Conservation (phyloP, 2,329 filamentous ascomycete species). For the Cordyceps farinosa region DNA sequence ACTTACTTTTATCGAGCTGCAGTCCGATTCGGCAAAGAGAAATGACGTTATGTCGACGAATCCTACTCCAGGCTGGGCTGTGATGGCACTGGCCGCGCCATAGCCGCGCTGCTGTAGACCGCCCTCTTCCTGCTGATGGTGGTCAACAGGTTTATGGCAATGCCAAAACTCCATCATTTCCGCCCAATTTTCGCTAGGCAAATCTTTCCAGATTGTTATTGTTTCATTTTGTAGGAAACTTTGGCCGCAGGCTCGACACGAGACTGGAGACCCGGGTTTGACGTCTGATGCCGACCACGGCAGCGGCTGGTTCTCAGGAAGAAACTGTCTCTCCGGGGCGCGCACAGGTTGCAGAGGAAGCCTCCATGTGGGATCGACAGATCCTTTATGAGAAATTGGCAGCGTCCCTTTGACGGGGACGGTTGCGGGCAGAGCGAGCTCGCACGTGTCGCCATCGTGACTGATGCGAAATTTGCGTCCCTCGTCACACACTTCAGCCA, state of each 20-base stretch:
- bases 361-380: slow-evolving; percentile 48
- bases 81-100: slow-evolving; percentile 72
- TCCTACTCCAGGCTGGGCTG: slow-evolving; percentile 62
- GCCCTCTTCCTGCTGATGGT: slow-evolving; percentile 36
- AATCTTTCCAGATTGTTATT: slow-evolving; percentile 73
- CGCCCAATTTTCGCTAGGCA: slow-evolving; percentile 96
- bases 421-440: slow-evolving; percentile 42
- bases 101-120: slow-evolving; percentile 68
- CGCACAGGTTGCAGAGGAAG: slow-evolving; percentile 39
- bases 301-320: slow-evolving; percentile 37
- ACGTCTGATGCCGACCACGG: slow-evolving; percentile 58
- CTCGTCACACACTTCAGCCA: slow-evolving; percentile 41
- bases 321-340: slow-evolving; percentile 26
- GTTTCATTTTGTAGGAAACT: slow-evolving; percentile 35
- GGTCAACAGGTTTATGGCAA: slow-evolving; percentile 83
- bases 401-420: slow-evolving; percentile 35
- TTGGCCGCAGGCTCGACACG: slow-evolving; percentile 39
- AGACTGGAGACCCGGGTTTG: slow-evolving; percentile 36
- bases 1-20: slow-evolving; percentile 42
- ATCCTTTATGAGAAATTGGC: slow-evolving; percentile 33
- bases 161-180: slow-evolving; percentile 99
- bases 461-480: slow-evolving; percentile 44
- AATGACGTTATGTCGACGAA: slow-evolving; percentile 81
- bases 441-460: slow-evolving; percentile 40
- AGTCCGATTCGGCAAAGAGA: slow-evolving; percentile 66